Base-by-base conservation (phyloP, 2,329 filamentous ascomycete species). In the Diplodia sapinea region DNA sequence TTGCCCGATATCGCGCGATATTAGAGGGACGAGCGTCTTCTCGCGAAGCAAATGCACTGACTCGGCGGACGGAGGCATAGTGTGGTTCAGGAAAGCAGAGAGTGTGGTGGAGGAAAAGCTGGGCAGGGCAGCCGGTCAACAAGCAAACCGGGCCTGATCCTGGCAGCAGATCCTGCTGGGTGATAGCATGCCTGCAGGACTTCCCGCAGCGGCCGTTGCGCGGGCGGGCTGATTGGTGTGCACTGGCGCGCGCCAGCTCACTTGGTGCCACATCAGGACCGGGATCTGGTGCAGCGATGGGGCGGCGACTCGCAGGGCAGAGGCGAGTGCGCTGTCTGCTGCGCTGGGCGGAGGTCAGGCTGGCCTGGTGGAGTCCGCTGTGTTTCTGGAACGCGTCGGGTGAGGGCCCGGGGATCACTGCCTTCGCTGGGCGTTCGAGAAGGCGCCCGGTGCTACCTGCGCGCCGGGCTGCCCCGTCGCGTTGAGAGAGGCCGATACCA, bases 1-100 rank as follows among this genome's bases (percentile, higher is more conserved):
- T 67, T 61, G 55, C 65, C 65, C 65, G 65, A 67, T 67, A 55
- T 67, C 65, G 65, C 65, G 65, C 65, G 55, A 51, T 29, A 33
- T 12, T 61, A 47, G 49, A 66, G 64, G 64, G 64, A 57, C 64
- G 54, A 66, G 64, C 64, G 64, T 59, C 64, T 51, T 9, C 23
- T 59, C 29, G 54, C 59, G 43, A 36, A 20, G 49, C 20, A 23
- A 66, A 66, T 66, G 54, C 36, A 66, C 59, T 63, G 59, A 63
- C 59, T 63, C 59, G 59, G 47, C 47, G 59, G 31, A 49, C 59
- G 59, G 59, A 36, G 47, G 59, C 59, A 63, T 63, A 51, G 59
- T 63, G 57, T 47, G 26, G 26, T 50, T 15, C 17, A 49, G 47
- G 29, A 49, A 36, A 49, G 29, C 47, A 49, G 59, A 51, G 59